Conservation (phyloP, 768 basidiomycete genomes). For the Guyanaporus albipodus region DNA sequence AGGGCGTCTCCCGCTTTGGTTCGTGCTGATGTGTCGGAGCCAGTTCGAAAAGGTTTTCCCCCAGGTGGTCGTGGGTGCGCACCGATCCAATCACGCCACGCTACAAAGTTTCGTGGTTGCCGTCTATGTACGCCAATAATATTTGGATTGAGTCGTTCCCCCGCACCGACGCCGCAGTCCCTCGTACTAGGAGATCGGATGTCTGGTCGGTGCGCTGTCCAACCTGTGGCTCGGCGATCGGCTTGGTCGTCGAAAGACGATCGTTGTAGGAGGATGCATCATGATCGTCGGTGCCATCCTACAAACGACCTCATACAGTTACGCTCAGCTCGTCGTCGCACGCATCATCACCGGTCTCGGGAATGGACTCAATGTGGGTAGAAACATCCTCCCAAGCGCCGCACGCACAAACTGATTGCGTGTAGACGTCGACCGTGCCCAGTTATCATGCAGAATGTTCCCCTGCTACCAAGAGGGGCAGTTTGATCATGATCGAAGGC, state of each 20-base stretch:
- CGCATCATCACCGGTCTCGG: constrained; percentile 60
- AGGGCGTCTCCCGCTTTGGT: background rate
- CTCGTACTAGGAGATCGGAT: constrained; percentile 58
- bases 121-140: constrained; percentile 45
- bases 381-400: background rate
- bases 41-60: constrained; percentile 60
- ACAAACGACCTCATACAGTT: constrained; percentile 53
- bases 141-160: too few species aligned
- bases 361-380: constrained; percentile 55
- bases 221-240: constrained; percentile 59
- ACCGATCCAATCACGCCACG: constrained; percentile 43
- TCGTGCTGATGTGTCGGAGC: constrained; percentile 2
- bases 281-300: constrained; percentile 64
- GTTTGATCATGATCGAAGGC: constrained; percentile 63
- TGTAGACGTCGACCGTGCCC: constrained; percentile 60
- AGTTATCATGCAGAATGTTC: constrained; percentile 67
- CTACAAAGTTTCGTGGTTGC: constrained; percentile 58
- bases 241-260: constrained; percentile 56
- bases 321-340: constrained; percentile 59
- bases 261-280: constrained; percentile 52
- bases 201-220: constrained; percentile 57
- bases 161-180: background rate
- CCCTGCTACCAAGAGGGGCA: constrained; percentile 53
- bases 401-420: background rate
- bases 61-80: constrained; percentile 42